Conservation (phyloP, 495 filamentous ascomycete genomes). For the Bacidia gigantensis region DNA sequence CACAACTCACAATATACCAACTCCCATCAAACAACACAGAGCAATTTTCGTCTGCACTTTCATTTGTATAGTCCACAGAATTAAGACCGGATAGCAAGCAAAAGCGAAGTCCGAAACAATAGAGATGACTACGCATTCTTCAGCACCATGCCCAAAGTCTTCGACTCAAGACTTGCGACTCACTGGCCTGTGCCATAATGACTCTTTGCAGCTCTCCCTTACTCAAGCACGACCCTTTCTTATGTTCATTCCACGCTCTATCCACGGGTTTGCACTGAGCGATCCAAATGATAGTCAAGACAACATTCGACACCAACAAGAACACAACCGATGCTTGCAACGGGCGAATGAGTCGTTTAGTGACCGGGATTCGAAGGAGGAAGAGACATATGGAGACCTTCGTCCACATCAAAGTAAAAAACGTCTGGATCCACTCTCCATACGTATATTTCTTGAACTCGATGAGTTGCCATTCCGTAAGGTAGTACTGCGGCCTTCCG, state of each 20-base stretch:
- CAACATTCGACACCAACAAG: conserved; percentile 11
- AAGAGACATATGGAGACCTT: conserved; percentile 19
- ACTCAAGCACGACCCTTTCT: conserved; percentile 11
- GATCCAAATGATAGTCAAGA: conserved; percentile 12
- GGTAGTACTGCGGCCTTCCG: conserved; percentile 8
- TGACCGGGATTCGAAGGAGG: conserved; percentile 12
- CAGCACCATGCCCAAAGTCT: too few species aligned
- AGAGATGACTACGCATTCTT: conserved; percentile 8
- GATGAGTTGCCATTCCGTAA: conserved; percentile 3
- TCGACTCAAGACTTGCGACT: background rate
- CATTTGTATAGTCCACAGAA: conserved; percentile 21
- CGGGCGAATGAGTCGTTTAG: conserved; percentile 8
- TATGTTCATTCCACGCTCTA: conserved; percentile 10
- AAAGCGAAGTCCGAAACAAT: conserved; percentile 23
- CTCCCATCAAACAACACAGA: conserved; percentile 27
- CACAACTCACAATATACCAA: conserved; percentile 22
- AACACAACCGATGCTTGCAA: conserved; percentile 6
- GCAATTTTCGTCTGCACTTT: conserved; percentile 22
- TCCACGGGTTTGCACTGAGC: conserved; percentile 12
- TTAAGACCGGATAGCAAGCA: conserved; percentile 24
- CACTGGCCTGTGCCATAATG: conserved; percentile 16
- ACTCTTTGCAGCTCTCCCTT: conserved; percentile 15
- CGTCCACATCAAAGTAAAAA: conserved; percentile 15
- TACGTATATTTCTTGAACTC: conserved; percentile 11
- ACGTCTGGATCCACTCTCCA: conserved; percentile 16